phyloP scores from a whole-genome alignment of 2,329 filamentous ascomycete species.

The Pseudomassariella vexata region DNA sequence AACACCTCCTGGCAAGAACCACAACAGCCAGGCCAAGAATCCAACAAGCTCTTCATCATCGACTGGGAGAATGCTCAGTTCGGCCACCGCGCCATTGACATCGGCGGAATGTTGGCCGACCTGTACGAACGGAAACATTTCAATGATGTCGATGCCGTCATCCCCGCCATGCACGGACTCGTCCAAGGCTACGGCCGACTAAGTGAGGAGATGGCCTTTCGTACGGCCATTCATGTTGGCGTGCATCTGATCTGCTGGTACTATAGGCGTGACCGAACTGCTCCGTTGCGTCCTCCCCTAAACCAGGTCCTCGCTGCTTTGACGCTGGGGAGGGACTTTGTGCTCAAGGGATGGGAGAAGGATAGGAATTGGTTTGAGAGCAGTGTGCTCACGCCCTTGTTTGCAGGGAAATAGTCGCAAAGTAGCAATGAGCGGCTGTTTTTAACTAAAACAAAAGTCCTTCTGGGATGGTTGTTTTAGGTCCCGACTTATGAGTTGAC shows the following conservation, averaged over 20 bases:
- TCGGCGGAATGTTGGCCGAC: constrained; percentile 35
- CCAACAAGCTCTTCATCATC: constrained; percentile 28
- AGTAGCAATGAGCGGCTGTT: no score
- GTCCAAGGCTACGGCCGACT: constrained; percentile 27
- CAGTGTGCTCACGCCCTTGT: constrained; percentile 5
- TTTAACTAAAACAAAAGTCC: no score
- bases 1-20: constrained; percentile 2
- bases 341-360: constrained; percentile 10
- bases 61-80: constrained; percentile 37
- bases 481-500: no score
- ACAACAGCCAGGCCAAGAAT: constrained; percentile 1
- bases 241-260: constrained; percentile 29
- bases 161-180: constrained; percentile 28
- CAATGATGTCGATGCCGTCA: constrained; percentile 21
- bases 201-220: constrained; percentile 30
- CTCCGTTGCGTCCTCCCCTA: constrained; percentile 4
- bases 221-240: constrained; percentile 32
- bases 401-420: no score
- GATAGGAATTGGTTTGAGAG: constrained; percentile 7
- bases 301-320: constrained; percentile 4
- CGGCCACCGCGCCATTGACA: constrained; percentile 29
- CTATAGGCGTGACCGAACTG: constrained; percentile 8
- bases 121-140: constrained; percentile 32
- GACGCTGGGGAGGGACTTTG: constrained; percentile 7
- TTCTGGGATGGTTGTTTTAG: no score